These are phyloP conservation scores for Wallacemonas sp. DNA, from an alignment of 208 protist species.

Conservation along the genomic window DNA sequence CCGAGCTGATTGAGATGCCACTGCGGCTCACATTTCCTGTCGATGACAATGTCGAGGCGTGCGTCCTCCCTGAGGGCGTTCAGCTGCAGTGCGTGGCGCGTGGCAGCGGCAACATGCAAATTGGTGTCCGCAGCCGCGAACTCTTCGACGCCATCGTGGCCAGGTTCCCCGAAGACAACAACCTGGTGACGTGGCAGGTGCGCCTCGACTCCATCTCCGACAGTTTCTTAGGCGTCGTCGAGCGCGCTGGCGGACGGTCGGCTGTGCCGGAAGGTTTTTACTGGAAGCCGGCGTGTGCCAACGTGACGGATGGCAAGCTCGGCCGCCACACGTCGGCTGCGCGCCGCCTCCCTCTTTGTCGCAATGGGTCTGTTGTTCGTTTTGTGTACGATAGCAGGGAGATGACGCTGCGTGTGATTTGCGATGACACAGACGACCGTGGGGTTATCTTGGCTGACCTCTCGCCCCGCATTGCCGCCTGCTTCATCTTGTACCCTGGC, in stretches of 20 bases:
- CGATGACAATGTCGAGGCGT: slow-evolving; percentile 67
- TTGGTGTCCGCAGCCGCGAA: slow-evolving; percentile 82
- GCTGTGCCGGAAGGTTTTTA: slow-evolving; percentile 75
- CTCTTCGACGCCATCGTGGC: slow-evolving; percentile 40
- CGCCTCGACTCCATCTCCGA: slow-evolving; percentile 66
- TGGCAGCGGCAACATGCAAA: slow-evolving; percentile 40
- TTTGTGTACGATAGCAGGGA: slow-evolving; percentile 58
- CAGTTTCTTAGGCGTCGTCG: slow-evolving; percentile 77
- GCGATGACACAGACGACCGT: slow-evolving; percentile 55
- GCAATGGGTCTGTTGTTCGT: slow-evolving; percentile 52
- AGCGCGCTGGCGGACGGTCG: slow-evolving; percentile 33
- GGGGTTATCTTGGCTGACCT: slow-evolving; percentile 56
- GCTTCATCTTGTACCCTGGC: slow-evolving; percentile 84
- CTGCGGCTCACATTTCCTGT: slow-evolving; percentile 65
- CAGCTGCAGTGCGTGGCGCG: slow-evolving; percentile 58
- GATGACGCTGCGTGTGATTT: slow-evolving; percentile 35
- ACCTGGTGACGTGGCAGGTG: slow-evolving; percentile 67
- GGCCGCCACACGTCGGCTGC: slow-evolving; percentile 38
- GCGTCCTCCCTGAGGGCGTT: slow-evolving; percentile 48
- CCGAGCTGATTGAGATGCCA: slow-evolving; percentile 12
- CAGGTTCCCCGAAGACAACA: slow-evolving; percentile 50
- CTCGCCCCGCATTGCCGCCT: slow-evolving; percentile 55
- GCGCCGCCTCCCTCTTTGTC: slow-evolving; percentile 55
- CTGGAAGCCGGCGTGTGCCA: slow-evolving; percentile 65
- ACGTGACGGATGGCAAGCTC: slow-evolving; percentile 58